Percentiles rank a stretch among this genome's conserved stretches.
Evolutionary conservation across 768 basidiomycete species (phyloP).

Genomic region (Agaricus blazei): DNA sequence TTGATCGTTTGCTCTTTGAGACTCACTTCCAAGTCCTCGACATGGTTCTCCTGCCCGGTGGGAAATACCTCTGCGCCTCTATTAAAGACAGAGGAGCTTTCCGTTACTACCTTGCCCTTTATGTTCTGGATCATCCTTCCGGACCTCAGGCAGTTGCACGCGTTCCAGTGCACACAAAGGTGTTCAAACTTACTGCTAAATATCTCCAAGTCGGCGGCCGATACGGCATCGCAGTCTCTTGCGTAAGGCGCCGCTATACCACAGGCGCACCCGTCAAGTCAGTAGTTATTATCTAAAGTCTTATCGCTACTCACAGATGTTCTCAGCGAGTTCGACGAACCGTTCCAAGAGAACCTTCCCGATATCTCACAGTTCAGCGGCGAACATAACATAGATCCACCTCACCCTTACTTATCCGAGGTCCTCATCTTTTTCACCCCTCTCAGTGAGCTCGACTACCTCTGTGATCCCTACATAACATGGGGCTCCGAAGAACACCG

Average conservation of each 20-base stretch:
- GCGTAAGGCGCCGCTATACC: conserved; percentile 33
- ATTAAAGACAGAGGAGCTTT: conserved; percentile 37
- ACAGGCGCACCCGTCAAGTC: conserved; percentile 18
- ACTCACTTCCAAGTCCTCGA: conserved; percentile 38
- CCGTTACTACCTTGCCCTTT: conserved; percentile 49
- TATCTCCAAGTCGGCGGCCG: conserved; percentile 43
- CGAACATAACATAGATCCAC: conserved; percentile 33
- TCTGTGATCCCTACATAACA: conserved; percentile 24
- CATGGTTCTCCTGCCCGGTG: conserved; percentile 59
- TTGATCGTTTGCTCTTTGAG: conserved; percentile 18
- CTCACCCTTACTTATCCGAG: conserved; percentile 37
- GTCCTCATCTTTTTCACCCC: conserved; percentile 37
- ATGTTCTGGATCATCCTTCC: conserved; percentile 49
- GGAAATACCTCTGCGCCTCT: conserved; percentile 63
- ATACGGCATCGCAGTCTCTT: conserved; percentile 54
- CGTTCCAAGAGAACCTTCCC: conserved; percentile 20
- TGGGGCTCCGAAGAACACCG: conserved; percentile 34
- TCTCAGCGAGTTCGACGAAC: not conserved
- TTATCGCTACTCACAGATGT: not conserved
- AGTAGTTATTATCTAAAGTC: conserved; percentile 4
- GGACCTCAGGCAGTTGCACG: conserved; percentile 44
- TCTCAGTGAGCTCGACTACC: conserved; percentile 35
- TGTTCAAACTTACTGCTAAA: conserved; percentile 54
- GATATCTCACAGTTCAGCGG: conserved; percentile 33
- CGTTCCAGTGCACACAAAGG: conserved; percentile 42